A percentile compares a stretch with the other conserved stretches of the same genome.
phyloP scores from a whole-genome alignment of 768 basidiomycete genomes.

The Boletus pseudo-olivaceus region DNA sequence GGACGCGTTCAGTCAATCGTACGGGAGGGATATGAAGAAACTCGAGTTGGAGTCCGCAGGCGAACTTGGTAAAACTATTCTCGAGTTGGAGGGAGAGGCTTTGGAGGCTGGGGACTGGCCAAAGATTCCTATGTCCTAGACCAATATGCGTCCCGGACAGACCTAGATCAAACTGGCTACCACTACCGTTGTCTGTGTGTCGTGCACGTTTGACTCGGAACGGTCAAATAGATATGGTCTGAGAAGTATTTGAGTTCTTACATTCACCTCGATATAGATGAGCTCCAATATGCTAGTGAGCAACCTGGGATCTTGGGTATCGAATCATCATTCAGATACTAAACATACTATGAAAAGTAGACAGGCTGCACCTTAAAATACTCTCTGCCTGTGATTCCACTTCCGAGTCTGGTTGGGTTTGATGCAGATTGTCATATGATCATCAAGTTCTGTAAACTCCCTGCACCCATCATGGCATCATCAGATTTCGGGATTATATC shows the following conservation, averaged over 20 bases:
- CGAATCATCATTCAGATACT: not conserved
- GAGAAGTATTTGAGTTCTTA: not conserved
- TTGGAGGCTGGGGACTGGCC: constrained; percentile 41
- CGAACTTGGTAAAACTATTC: constrained; percentile 47
- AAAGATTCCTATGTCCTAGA: constrained; percentile 11
- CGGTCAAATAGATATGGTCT: not conserved
- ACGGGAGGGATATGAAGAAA: constrained; percentile 46
- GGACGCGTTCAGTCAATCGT: constrained; percentile 43
- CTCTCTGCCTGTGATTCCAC: not conserved
- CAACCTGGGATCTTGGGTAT: not conserved
- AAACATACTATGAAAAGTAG: not conserved
- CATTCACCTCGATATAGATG: no score
- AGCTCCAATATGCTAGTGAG: no score
- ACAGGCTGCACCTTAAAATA: not conserved
- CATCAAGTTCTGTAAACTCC: not conserved
- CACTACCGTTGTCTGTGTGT: not conserved
- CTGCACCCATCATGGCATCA: no score
- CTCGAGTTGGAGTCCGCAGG: constrained; percentile 42
- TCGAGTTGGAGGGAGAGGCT: constrained; percentile 45
- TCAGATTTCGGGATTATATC: no score
- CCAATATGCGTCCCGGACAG: not conserved
- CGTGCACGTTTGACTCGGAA: not conserved
- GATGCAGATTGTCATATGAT: not conserved
- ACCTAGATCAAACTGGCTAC: not conserved
- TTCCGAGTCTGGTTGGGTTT: not conserved